Percentiles rank a stretch among this genome's conserved stretches.
Evolutionary conservation across 805 yeast genomes (phyloP).

Genomic region (Barnettozyma salicaria): DNA sequence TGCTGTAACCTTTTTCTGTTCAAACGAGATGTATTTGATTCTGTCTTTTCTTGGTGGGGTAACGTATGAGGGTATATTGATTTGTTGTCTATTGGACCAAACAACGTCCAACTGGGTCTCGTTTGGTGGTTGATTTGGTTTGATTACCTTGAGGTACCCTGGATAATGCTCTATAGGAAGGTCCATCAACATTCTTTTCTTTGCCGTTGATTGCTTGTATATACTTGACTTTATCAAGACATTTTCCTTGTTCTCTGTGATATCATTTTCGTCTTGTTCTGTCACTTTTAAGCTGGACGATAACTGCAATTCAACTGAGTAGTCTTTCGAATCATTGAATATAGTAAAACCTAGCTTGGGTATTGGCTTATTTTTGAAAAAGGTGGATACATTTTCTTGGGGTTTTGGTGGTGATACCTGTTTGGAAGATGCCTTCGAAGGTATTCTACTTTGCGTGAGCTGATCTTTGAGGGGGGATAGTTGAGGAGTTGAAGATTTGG

Average conservation of each 20-base stretch:
- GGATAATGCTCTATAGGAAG: constrained; percentile 15
- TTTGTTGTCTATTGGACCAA: constrained; percentile 15
- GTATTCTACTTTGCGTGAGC: neutral
- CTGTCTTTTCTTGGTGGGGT: constrained; percentile 25
- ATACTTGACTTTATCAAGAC: neutral
- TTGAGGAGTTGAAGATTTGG: constrained; percentile 14
- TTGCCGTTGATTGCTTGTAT: constrained; percentile 1
- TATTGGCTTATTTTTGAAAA: constrained; percentile 4
- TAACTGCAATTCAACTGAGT: constrained; percentile 15
- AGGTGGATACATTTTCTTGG: constrained; percentile 1
- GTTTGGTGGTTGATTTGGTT: neutral
- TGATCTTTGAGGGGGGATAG: constrained; percentile 11
- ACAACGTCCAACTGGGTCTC: constrained; percentile 11
- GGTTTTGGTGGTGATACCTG: constrained; percentile 1
- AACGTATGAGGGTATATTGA: constrained; percentile 19
- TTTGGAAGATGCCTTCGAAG: constrained; percentile 9
- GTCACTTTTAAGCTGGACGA: constrained; percentile 10
- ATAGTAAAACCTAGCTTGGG: constrained; percentile 22
- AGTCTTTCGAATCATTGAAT: constrained; percentile 23
- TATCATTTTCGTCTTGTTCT: constrained; percentile 17
- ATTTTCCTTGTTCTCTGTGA: constrained; percentile 18
- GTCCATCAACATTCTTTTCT: constrained; percentile 13
- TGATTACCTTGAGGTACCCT: constrained; percentile 16
- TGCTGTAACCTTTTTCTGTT: constrained; percentile 9
- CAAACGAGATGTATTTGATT: constrained; percentile 18